A percentile compares a stretch with the other conserved stretches of the same genome.
These are phyloP conservation scores for Ophiorrhiza pumila DNA, from an alignment of 257 asterid species.

Conservation along the genomic window DNA sequence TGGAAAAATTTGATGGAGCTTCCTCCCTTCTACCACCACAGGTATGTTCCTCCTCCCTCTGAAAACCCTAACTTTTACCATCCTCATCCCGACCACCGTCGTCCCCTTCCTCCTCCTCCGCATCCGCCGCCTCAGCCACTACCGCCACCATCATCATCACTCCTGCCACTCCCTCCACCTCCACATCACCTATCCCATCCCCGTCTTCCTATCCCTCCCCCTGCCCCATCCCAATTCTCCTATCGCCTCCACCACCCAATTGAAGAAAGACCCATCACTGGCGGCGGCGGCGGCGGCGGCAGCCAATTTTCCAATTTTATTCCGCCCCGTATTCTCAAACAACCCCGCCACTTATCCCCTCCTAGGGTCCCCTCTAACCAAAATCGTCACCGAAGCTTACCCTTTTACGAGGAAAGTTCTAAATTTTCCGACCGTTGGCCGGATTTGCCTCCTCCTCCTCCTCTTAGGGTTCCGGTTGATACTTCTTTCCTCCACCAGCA, in stretches of 20 bases:
- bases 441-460: constrained; percentile 14
- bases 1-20: constrained; percentile 25
- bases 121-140: constrained; percentile 32
- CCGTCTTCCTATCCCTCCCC: constrained; percentile 27
- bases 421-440: constrained; percentile 14
- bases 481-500: constrained; percentile 10
- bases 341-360: constrained; percentile 23
- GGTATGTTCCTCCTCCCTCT: constrained; percentile 42
- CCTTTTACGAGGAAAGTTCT: not conserved
- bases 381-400: not conserved
- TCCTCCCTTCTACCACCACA: constrained; percentile 37
- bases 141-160: constrained; percentile 17
- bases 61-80: constrained; percentile 23
- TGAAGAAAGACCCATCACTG: constrained; percentile 5
- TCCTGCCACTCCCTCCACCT: constrained; percentile 33
- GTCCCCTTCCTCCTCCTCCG: constrained; percentile 27
- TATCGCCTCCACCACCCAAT: constrained; percentile 23
- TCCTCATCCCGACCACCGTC: constrained; percentile 25
- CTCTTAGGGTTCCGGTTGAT: constrained; percentile 9
- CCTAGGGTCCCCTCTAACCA: constrained; percentile 22
- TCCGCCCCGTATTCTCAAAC: constrained; percentile 32
- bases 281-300: constrained; percentile 12
- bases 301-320: constrained; percentile 36
- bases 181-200: constrained; percentile 28
- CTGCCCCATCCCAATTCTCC: constrained; percentile 28